phyloP scores from a whole-genome alignment of 2,329 filamentous ascomycete genomes.

The Dothiorella sarmentorum region DNA sequence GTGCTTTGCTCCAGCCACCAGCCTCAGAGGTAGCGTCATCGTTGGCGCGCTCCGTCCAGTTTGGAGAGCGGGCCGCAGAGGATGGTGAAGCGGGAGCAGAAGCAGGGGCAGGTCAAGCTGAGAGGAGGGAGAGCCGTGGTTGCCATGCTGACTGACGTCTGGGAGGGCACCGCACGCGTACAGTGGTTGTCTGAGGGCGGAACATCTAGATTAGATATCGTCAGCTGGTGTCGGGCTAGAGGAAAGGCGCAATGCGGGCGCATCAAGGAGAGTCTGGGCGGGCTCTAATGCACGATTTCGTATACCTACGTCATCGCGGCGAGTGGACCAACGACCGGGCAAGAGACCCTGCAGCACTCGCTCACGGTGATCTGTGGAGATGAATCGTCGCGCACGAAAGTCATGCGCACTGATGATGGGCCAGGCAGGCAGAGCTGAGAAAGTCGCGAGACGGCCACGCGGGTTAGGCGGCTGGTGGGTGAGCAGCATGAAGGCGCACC shows the following conservation, averaged over 20 bases:
- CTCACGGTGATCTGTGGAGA: conserved; percentile 12
- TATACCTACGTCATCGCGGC: conserved; percentile 4
- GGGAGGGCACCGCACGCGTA: conserved; percentile 1
- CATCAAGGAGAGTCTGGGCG: conserved; percentile 6
- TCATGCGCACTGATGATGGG: background rate
- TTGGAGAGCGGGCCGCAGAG: background rate
- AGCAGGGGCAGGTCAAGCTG: background rate
- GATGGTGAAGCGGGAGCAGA: background rate
- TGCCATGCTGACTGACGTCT: background rate
- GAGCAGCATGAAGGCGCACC: background rate
- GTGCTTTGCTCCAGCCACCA: conserved; percentile 6
- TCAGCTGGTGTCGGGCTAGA: conserved; percentile 9
- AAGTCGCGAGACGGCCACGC: no score
- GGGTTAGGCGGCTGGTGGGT: background rate
- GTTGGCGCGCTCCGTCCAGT: background rate
- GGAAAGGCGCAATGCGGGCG: conserved; percentile 12
- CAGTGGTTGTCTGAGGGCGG: background rate
- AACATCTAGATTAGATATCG: conserved; percentile 5
- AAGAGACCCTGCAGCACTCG: conserved; percentile 6
- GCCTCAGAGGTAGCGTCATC: background rate
- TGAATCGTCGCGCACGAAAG: conserved; percentile 3
- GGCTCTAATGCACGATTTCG: conserved; percentile 7
- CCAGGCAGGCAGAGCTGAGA: background rate
- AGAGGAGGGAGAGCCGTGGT: background rate
- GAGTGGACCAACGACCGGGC: conserved; percentile 9